Percentiles rank a stretch among this genome's conserved stretches.
These are phyloP conservation scores for Monosporozyma servazzii DNA, from an alignment of 805 yeast species.

Conservation along the genomic window DNA sequence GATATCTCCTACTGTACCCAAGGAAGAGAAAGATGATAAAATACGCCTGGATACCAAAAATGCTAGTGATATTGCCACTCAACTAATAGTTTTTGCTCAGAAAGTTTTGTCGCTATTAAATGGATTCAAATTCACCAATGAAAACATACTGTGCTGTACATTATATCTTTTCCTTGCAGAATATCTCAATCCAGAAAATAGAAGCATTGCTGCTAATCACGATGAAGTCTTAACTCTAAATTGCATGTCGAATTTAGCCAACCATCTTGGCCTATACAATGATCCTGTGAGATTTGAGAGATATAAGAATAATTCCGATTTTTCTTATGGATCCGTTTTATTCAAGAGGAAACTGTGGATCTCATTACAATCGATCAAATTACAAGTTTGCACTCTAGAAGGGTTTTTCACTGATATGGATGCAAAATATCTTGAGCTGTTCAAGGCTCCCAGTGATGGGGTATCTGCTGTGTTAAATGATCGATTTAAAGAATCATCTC, in stretches of 20 bases:
- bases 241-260: slow-evolving; percentile 5
- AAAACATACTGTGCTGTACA: slow-evolving; percentile 8
- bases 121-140: slow-evolving; percentile 13
- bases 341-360: slow-evolving; percentile 14
- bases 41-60: not conserved
- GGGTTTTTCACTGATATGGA: slow-evolving; percentile 5
- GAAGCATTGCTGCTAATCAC: slow-evolving; percentile 5
- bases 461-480: not conserved
- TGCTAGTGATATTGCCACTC: slow-evolving; percentile 6
- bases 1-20: not conserved
- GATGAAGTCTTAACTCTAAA: slow-evolving; percentile 7
- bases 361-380: slow-evolving; percentile 12
- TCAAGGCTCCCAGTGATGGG: not conserved
- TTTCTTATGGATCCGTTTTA: not conserved
- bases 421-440: slow-evolving; percentile 6
- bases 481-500: not conserved
- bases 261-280: slow-evolving; percentile 10
- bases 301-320: slow-evolving; percentile 1
- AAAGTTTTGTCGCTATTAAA: slow-evolving; percentile 10
- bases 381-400: slow-evolving; percentile 6
- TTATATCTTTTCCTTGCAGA: slow-evolving; percentile 10
- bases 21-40: not conserved
- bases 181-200: slow-evolving; percentile 9
- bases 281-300: slow-evolving; percentile 9
- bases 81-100: slow-evolving; percentile 6